These are phyloP conservation scores for Rosa lucieae DNA, from an alignment of 306 rosid genomes.

Conservation along the genomic window DNA sequence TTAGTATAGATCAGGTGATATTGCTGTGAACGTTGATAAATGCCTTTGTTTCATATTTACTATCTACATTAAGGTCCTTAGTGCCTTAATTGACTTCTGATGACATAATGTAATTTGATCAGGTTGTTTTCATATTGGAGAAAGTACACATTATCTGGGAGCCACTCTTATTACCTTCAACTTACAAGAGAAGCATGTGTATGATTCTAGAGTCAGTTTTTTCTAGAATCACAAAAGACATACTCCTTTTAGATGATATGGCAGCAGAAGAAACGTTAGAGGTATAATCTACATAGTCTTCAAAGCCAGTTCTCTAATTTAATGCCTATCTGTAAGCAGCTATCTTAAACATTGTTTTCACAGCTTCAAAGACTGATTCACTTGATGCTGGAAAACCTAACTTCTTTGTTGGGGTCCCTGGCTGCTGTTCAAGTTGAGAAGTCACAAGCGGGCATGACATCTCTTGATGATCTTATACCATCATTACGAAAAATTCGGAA, in stretches of 20 bases:
- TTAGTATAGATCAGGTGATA: constrained; percentile 87
- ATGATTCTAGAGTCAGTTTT: constrained; percentile 77
- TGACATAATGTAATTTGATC: constrained; percentile 34
- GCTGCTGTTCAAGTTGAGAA: constrained; percentile 39
- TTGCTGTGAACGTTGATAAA: constrained; percentile 15
- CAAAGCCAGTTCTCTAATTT: constrained; percentile 8
- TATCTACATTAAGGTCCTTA: background rate
- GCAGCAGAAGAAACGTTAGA: constrained; percentile 95
- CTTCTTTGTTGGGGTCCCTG: constrained; percentile 66
- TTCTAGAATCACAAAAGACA: constrained; percentile 70
- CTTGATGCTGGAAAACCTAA: constrained; percentile 67
- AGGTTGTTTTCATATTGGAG: constrained; percentile 88
- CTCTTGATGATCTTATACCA: constrained; percentile 61
- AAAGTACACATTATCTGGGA: constrained; percentile 94
- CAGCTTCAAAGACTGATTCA: constrained; percentile 81
- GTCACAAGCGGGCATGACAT: constrained; percentile 40
- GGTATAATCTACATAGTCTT: constrained; percentile 35
- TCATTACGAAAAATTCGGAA: constrained; percentile 76
- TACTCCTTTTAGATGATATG: constrained; percentile 85
- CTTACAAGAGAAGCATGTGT: constrained; percentile 82
- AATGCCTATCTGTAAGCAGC: constrained; percentile 13
- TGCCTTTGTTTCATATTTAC: constrained; percentile 13
- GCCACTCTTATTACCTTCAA: constrained; percentile 78
- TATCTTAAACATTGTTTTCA: constrained; percentile 31
- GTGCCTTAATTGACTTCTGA: constrained; percentile 7